Conservation (phyloP, 331 rosid genomes). For the Saraca asoca region DNA sequence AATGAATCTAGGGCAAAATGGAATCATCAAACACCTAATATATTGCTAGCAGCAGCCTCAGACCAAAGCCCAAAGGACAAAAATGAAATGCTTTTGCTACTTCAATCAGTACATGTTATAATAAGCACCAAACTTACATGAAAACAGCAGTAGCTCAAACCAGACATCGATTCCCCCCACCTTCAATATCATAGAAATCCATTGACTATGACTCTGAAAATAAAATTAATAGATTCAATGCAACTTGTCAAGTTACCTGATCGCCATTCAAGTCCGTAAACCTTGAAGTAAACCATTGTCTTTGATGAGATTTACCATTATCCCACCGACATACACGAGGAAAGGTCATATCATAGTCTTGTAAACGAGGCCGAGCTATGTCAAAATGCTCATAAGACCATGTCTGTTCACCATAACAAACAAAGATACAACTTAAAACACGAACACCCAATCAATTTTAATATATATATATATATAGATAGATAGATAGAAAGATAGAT, state of each 20-base stretch:
- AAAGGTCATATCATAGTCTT: slow-evolving; percentile 39
- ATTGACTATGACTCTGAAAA: background rate
- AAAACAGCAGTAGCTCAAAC: background rate
- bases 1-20: background rate
- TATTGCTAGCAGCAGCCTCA: slow-evolving; percentile 4
- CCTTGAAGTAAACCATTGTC: slow-evolving; percentile 43
- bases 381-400: slow-evolving; percentile 71
- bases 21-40: slow-evolving; percentile 29
- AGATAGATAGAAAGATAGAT: too few relatives aligned
- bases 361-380: slow-evolving; percentile 50
- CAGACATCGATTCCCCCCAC: slow-evolving; percentile 3
- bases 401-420: slow-evolving; percentile 43
- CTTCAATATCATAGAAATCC: slow-evolving; percentile 5
- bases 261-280: slow-evolving; percentile 52
- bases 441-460: background rate
- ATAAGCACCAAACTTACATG: slow-evolving; percentile 7
- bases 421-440: slow-evolving; percentile 1
- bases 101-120: slow-evolving; percentile 28
- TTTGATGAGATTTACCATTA: slow-evolving; percentile 40
- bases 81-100: slow-evolving; percentile 11
- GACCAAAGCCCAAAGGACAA: slow-evolving; percentile 10
- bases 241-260: slow-evolving; percentile 45
- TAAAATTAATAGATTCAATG: slow-evolving; percentile 14
- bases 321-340: slow-evolving; percentile 70
- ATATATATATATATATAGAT: too few relatives aligned